Evolutionary conservation across 2,329 filamentous ascomycete species (phyloP), one percentile per base, ranked within the genome.

Genomic region (Dactylonectria estremocensis): DNA sequence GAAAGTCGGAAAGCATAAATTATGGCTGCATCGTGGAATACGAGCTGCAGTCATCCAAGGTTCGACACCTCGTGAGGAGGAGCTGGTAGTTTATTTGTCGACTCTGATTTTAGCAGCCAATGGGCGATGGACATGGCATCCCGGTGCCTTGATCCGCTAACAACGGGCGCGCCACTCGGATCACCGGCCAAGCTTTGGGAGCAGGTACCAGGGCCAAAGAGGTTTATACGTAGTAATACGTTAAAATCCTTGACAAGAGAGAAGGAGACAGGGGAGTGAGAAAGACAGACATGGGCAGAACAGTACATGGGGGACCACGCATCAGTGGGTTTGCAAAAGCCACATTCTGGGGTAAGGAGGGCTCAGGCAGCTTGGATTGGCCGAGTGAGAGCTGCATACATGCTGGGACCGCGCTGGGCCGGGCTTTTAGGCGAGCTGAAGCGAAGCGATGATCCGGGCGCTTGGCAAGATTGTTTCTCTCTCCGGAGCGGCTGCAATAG

Each of bases 31-130:
- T n/a, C 18, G 33, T 31, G n/a, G 10, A 37, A 53, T 53, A 53
- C 50, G 50, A 53, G 50, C 50, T 53, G 50, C 50, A 28, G 50
- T 53, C 50, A 53, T 53, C 33, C 31, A 53, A 20, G 33, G 33
- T 35, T 35, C 10, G 20, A 33, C 50, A 18, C 50, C 50, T 53
- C 50, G 16, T 14, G 20, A 50, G 2, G 2, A 11, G 18, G 50
- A 33, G 28, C 31, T 53, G 18, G n/a, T 18, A 53, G 50, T 10
- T 53, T 18, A 53, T 53, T 53, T 53, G 50, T 13, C 20, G 50
- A 31, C n/a, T 35, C 50, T 37, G 28, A 18, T 35, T 37, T 35
- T 53, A 37, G 50, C 50, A 53, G 33, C 50, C 50, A 35, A 53
- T 53, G 10, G 9, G 20, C 10, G 50, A 33, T 33, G 3, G 31